Base-by-base conservation (phyloP, 73 alveolate genomes). In the Paramecium caudatum region DNA sequence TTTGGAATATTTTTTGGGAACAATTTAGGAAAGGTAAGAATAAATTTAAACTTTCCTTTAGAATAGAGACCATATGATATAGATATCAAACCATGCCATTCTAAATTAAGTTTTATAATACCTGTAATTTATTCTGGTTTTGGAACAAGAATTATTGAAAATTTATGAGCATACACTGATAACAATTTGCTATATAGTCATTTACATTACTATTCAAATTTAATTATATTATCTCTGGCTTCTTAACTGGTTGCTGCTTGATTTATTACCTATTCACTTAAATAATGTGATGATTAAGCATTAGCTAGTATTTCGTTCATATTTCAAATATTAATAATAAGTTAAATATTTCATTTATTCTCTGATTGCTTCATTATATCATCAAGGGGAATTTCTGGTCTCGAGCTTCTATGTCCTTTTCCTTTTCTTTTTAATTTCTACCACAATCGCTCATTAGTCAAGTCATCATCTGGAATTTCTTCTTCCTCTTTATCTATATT, bases 91-190 rank as follows among this genome's bases (percentile, higher is more conserved):
- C 88, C 88, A 74, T 74, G 88, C 88, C 88, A 74, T 74, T 74
- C 88, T 74, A 39, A 41, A 41, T 32, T 36, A 32, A 32, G 27
- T 8, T 23, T 5, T 21, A 19, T 33, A 1, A 10, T 68, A 68
- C 84, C 84, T 68, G 47, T 68, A 34, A 68, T 68, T 34, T 68
- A 37, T 15, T 68, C 50, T 3, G 50, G 30, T 68, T 68, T 68
- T 10, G 88, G 88, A 3, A 74, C 16, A 19, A 74, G 10, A 41
- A 74, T 74, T 7, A 74, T 27, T 17, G 88, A 74, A 19, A 41
- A 74, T 74, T 74, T 74, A 74, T 74, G 88, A 10, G 88, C 88
- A 74, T 74, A 74, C 27, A 74, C 62, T 74, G 88, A 74, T 36
- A 74, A 46, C 47, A 74, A 23, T 74, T 74, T 74, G 55, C 88